Evolutionary conservation across 2,329 filamentous ascomycete genomes (phyloP), one percentile per base, ranked within the genome.

Genomic region (Septoria linicola): DNA sequence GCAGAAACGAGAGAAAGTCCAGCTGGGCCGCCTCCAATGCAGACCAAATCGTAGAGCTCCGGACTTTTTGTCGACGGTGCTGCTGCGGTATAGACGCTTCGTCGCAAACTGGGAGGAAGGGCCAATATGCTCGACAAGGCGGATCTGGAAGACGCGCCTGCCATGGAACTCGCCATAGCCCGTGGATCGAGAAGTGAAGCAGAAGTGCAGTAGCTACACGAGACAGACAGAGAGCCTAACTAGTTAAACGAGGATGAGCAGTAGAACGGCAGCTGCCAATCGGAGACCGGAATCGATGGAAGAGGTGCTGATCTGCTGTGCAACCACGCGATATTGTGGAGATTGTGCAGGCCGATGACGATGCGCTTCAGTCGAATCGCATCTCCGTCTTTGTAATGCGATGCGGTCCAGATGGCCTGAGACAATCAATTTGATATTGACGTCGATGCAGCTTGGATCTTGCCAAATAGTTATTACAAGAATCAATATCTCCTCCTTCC

Each of bases 21-120:
- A 17, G 59, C 59, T 19, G 59, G 59, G 32, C 59, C 59, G 14
- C 53, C 59, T 55, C 59, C 59, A 42, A 61, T 53, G 59, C 60
- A 61, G 51, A 61, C 54, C 16, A 61, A 16, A 42, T 60, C 51
- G 54, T 93, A 96, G 63, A 96, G 84, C 59, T 95, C 88, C 8
- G 83, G 82, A 20, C 48, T 45, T 19, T 32, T 32, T 19, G 36
- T 21, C 4, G 49, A 20, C 13, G 39, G n/a, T 17, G 58, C 27
- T 35, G 59, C 53, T 8, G 62, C 46, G 8, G 60, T 58, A 39
- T 55, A 67, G 41, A 66, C 40, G 35, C 47, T 56, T 35, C 59
- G 57, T 32, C 65, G 59, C 27, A 68, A 47, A 6, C 49, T 43
- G 5, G 64, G 64, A 8, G 65, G 64, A 6, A 68, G 54, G 4